Conservation (phyloP, 495 filamentous ascomycete genomes). For the Glarea lozoyensis region DNA sequence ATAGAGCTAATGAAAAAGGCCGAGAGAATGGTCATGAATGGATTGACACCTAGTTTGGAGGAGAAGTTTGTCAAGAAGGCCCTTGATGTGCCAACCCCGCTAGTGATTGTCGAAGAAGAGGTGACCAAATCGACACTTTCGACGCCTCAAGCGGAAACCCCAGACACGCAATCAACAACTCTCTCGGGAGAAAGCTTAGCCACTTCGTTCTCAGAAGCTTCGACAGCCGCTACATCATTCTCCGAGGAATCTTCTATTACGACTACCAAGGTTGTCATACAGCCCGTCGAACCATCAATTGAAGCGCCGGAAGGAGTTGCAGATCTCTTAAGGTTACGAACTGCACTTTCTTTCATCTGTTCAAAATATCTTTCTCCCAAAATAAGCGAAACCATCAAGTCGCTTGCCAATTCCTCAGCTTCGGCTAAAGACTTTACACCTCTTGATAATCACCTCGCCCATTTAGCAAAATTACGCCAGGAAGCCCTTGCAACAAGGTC, state of each 20-base stretch:
- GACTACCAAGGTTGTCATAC: constrained; percentile 19
- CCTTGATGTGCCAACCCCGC: constrained; percentile 65
- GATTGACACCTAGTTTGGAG: constrained; percentile 74
- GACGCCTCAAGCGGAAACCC: constrained; percentile 28
- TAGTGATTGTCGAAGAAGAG: constrained; percentile 30
- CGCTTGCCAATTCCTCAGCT: constrained; percentile 34
- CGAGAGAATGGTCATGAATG: constrained; percentile 50
- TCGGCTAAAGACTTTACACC: constrained; percentile 57
- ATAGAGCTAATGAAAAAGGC: constrained; percentile 62
- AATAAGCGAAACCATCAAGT: constrained; percentile 40
- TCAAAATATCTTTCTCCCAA: constrained; percentile 55
- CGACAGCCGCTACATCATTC: constrained; percentile 35
- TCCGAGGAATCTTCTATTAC: constrained; percentile 6
- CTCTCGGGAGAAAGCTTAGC: constrained; percentile 29
- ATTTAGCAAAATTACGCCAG: constrained; percentile 53
- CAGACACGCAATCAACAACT: constrained; percentile 23
- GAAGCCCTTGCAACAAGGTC: constrained; percentile 61
- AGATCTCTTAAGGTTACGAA: constrained; percentile 62
- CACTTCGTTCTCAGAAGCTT: constrained; percentile 30
- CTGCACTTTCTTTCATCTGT: constrained; percentile 67
- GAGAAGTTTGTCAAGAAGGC: constrained; percentile 69
- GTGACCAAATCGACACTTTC: constrained; percentile 24
- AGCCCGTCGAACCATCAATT: constrained; percentile 33
- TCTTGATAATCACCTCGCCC: constrained; percentile 55
- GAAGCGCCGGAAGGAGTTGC: constrained; percentile 38